Conservation (phyloP, 495 filamentous ascomycete species). For the Hypoxylon subgilvum region DNA sequence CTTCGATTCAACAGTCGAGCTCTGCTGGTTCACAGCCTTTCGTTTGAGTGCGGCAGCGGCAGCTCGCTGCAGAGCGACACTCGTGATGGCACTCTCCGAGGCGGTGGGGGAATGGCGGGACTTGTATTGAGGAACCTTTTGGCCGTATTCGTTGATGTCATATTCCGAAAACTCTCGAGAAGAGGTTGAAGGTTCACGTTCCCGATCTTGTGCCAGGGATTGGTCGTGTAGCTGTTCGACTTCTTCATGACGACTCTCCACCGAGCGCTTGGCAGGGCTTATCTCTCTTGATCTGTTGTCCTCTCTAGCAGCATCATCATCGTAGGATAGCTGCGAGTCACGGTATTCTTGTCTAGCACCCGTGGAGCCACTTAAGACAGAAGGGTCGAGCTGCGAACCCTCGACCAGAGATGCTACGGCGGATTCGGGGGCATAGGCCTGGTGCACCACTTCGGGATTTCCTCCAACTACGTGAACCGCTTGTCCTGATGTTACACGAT, state of each 20-base stretch:
- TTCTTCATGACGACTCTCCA: conserved; percentile 41
- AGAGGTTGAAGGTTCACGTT: conserved; percentile 32
- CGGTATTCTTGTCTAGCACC: conserved; percentile 43
- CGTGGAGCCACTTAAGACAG: conserved; percentile 63
- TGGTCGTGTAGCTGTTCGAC: conserved; percentile 39
- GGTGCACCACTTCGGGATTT: conserved; percentile 77
- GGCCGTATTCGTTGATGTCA: conserved; percentile 60
- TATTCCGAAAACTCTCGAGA: conserved; percentile 52
- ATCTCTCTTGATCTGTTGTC: conserved; percentile 35
- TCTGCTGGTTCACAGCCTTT: conserved; percentile 42
- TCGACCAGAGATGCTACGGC: conserved; percentile 86
- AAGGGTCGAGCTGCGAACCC: conserved; percentile 81
- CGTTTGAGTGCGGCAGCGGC: conserved; percentile 55
- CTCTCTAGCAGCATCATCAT: conserved; percentile 46
- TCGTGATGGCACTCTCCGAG: conserved; percentile 59
- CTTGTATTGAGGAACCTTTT: conserved; percentile 53
- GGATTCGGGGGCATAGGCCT: conserved; percentile 77
- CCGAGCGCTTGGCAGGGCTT: conserved; percentile 48
- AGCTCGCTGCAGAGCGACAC: conserved; percentile 55
- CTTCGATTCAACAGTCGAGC: conserved; percentile 9
- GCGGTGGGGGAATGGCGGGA: conserved; percentile 54
- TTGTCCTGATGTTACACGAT: conserved; percentile 67
- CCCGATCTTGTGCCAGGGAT: conserved; percentile 33
- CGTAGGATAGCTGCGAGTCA: conserved; percentile 49
- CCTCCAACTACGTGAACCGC: conserved; percentile 70